Evolutionary conservation across 148 eudicot species (phyloP), one percentile per base, ranked within the genome.

Genomic region (Fagopyrum tataricum): DNA sequence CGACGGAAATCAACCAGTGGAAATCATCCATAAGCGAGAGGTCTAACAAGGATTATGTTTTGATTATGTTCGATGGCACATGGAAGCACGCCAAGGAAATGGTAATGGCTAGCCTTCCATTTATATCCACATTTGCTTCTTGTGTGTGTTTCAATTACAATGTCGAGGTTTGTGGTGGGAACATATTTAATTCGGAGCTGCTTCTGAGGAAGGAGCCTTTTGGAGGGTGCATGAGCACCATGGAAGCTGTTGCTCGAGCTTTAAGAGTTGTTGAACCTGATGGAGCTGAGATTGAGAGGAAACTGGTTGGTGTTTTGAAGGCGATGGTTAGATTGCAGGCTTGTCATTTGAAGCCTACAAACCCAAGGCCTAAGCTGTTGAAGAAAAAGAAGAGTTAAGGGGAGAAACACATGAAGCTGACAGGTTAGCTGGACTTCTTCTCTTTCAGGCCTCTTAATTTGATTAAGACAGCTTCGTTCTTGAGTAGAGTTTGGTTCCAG

Each of bases 21-120:
- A 82, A 71, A 75, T 82, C 87, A 51, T 82, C 92, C 4, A 15
- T 48, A 6, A 55, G 49, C 62, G 79, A 72, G 69, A 67, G 48
- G 13, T 41, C 14, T 42, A 1, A 24, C 53, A 79, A 74, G 24
- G 62, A 80, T 39, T 74, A 15, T 72, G 87, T 92, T 44, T 67
- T 95, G 83, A 88, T 95, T 76, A 91, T 88, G 77, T 90, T 91
- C 76, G 99, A 95, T 77, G 99, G 92, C 44, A 95, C 97, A 70
- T 95, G 99, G 99, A 91, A 95, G 80, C 97, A 95, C 75, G 99
- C 97, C 17, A 91, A 86, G 87, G 99, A 95, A 76, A 91, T 95
- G 99, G 81, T 95, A 73, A 83, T 51, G 58, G 97, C 99, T n/a
- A 95, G 97, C 78, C 85, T 91, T 73, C 88, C 93, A 40, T 95